Conservation (phyloP, 2,329 filamentous ascomycete species). For the Pseudogymnoascus sp. region DNA sequence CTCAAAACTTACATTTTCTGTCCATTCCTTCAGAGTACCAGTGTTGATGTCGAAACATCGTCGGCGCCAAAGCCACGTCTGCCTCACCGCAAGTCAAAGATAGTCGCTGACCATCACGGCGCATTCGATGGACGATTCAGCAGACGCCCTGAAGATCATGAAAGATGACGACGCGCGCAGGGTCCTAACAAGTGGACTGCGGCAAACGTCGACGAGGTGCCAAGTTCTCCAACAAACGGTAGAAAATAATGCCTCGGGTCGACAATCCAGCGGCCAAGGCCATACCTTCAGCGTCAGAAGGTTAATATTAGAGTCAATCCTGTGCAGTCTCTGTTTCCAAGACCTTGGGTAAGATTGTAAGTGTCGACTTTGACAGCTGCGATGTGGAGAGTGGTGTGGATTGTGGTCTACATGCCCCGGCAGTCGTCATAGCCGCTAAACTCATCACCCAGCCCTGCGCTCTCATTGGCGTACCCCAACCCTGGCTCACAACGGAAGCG, state of each 20-base stretch:
- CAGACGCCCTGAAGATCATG: neutral
- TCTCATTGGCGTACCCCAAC: neutral
- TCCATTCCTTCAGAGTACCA: neutral
- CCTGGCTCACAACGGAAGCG: neutral
- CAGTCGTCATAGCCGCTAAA: neutral
- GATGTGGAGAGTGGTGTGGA: neutral
- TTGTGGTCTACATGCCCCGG: neutral
- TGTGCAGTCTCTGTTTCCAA: neutral
- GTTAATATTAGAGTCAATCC: constrained; percentile 3
- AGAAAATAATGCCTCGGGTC: neutral
- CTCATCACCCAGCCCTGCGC: neutral
- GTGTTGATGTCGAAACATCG: neutral
- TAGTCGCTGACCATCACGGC: neutral
- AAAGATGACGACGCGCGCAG: neutral
- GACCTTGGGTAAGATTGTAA: neutral
- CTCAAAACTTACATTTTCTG: neutral
- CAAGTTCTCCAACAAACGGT: neutral
- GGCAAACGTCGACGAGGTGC: neutral
- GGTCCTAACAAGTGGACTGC: neutral
- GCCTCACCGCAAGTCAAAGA: neutral
- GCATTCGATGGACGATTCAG: neutral
- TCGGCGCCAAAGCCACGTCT: neutral
- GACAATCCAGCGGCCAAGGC: constrained; percentile 1
- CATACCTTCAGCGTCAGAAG: constrained; percentile 1
- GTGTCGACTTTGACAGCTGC: neutral